phyloP scores from a whole-genome alignment of 148 eudicot species.

The Persicaria maculosa region DNA sequence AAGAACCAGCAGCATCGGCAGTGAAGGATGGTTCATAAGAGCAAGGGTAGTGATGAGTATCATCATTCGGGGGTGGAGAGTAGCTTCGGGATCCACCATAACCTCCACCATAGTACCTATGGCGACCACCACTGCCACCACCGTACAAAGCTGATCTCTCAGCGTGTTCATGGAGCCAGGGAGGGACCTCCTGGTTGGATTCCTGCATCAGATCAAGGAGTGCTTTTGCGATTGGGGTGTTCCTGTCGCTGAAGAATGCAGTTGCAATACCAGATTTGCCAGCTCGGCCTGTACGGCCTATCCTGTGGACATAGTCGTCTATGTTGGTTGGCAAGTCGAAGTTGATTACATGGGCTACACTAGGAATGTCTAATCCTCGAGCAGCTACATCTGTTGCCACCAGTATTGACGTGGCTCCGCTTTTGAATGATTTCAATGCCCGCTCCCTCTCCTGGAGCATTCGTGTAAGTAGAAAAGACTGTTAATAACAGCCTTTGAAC shows the following conservation, averaged over 20 bases:
- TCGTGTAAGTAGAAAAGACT: background rate
- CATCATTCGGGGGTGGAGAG: constrained; percentile 5
- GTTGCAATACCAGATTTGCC: constrained; percentile 74
- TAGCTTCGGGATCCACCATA: constrained; percentile 46
- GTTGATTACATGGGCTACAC: constrained; percentile 69
- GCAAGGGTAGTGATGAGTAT: constrained; percentile 22
- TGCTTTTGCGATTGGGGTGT: constrained; percentile 42
- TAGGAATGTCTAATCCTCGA: constrained; percentile 64
- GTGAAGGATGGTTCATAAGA: constrained; percentile 16
- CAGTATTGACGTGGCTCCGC: constrained; percentile 52
- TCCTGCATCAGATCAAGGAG: constrained; percentile 57
- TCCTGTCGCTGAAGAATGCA: constrained; percentile 62
- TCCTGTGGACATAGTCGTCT: constrained; percentile 65
- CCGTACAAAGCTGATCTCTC: constrained; percentile 25
- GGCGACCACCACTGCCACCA: constrained; percentile 27
- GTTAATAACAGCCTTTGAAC: background rate
- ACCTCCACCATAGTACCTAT: constrained; percentile 33
- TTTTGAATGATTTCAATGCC: constrained; percentile 62
- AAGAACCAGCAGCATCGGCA: constrained; percentile 14
- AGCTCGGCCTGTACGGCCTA: constrained; percentile 75
- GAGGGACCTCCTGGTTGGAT: constrained; percentile 55
- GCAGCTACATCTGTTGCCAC: constrained; percentile 87
- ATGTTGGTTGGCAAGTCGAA: constrained; percentile 64
- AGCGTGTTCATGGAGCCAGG: constrained; percentile 52
- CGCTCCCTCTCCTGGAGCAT: constrained; percentile 51